A percentile compares a stretch with the other conserved stretches of the same genome.
Conservation (phyloP, 73 alveolate species). For the Diophrys appendiculata region DNA sequence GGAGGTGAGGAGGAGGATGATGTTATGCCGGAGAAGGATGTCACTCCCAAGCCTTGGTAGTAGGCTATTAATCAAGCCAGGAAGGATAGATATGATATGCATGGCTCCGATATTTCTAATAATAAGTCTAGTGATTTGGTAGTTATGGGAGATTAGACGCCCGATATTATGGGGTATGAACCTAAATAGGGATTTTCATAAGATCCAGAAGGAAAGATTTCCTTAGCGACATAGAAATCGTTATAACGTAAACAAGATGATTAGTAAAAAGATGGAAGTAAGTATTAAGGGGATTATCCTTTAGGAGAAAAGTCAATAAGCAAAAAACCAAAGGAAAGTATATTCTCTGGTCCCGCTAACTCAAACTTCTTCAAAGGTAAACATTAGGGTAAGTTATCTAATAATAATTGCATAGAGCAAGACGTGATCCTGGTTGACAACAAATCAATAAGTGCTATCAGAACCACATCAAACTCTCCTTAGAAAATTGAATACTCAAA, state of each 20-base stretch:
- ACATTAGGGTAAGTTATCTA: neutral
- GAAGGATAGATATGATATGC: neutral
- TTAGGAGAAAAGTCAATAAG: constrained; percentile 9
- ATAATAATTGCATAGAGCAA: too few relatives aligned
- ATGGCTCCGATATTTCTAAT: too few relatives aligned
- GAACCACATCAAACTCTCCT: neutral
- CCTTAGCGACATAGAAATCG: constrained; percentile 51
- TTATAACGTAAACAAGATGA: constrained; percentile 20
- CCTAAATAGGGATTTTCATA: neutral
- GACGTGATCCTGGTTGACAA: constrained; percentile 21
- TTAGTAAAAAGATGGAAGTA: constrained; percentile 15
- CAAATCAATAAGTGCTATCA: neutral
- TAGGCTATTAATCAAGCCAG: neutral
- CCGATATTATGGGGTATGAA: neutral
- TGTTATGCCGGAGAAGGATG: neutral
- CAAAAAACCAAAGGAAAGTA: constrained; percentile 26
- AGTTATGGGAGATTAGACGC: neutral
- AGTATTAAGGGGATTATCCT: neutral
- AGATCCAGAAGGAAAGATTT: constrained; percentile 22
- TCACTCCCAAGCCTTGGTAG: neutral
- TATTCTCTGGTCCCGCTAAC: constrained; percentile 29
- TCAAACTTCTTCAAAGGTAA: constrained; percentile 32
- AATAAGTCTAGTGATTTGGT: too few relatives aligned
- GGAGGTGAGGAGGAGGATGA: neutral
- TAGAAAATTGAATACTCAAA: neutral